Base-by-base conservation (phyloP, 176 grass and related monocot species). In the Raddia guianensis region DNA sequence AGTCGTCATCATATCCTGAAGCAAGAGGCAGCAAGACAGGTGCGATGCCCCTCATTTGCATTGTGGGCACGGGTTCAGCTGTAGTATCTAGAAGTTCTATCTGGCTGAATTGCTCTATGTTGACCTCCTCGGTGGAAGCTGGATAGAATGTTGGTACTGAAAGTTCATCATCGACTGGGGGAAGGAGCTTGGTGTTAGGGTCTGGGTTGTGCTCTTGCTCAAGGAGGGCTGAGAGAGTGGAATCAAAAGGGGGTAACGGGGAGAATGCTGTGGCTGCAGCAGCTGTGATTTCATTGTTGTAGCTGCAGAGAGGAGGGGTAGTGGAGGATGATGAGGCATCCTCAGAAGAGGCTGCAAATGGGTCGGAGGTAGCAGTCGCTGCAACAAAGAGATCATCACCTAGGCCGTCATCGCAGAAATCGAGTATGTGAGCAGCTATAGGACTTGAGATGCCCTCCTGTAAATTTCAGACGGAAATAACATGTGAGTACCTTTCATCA, bases 401-500 rank as follows among this genome's bases (percentile, higher is more conserved):
- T 27, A 84, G 79, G 19, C 86, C 83, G 5, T 93, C 84, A 47
- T 91, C 86, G 51, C 81, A 97, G 77, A 97, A 93, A 33, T 93
- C 91, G 47, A 97, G 77, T 77, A 97, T 85, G 68, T 91, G 94
- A 62, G 81, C 83, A 67, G 83, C 88, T 84, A 97, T 91, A 68
- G 91, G 88, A 77, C 88, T 97, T 74, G 94, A 97, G 78, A 97
- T 91, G 12, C 76, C 93, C 49, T 97, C 94, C 94, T 97, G 88
- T 66, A 85, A 79, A 64, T 72, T 88, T 79, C 46, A 70, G 18
- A 85, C 7, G 9, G 45, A 77, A 70, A 53, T 8, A 66, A 78
- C 54, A 43, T 45, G 75, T 80, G 11, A 84, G 44, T 58, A 20
- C 9, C 56, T 75, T 54, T 70, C 20, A n/a, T n/a, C 51, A 49